Evolutionary conservation across 495 filamentous ascomycete genomes (phyloP), one percentile per base, ranked within the genome.

Genomic region (Echria macrotheca): DNA sequence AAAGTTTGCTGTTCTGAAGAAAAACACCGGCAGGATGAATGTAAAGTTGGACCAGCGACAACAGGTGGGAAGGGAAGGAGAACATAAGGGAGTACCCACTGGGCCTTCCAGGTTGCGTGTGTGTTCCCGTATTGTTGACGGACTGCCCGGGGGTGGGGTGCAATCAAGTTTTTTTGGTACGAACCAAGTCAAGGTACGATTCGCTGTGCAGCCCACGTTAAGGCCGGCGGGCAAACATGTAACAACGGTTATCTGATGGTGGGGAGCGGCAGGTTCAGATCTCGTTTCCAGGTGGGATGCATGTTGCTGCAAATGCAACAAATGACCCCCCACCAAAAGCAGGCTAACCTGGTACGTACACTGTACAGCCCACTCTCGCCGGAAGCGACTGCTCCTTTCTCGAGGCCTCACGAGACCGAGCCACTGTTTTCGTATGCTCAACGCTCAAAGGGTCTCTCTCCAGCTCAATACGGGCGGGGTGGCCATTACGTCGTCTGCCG

Each of bases 151-250:
- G 23, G 29, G 44, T 46, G 44, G 44, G 44, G 31, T 46, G 15
- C 21, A 39, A 48, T 48, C 46, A 40, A 24, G 46, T 48, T 39
- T 48, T 39, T 31, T 39, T 25, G 22, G 31, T 31, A 29, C 18
- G 24, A 5, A 9, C 33, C 14, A 38, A 10, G 46, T 22, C 22
- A 9, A 18, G 23, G 32, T 48, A 48, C 45, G 5, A 48, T 38
- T 11, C 22, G 23, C 15, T 24, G 12, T 28, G 24, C 15, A 17
- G 14, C 6, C 23, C n/a, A 11, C 32, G 19, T 21, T 48, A 26
- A 48, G 23, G 46, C 14, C 28, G 28, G 35, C 33, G 28, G 21
- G 15, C 14, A 18, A 19, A 40, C 24, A 19, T 38, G 35, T 9
- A n/a, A 40, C 8, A 24, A 46, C 23, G 29, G 17, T 28, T 40